Conservation (phyloP, 108 stramenopile species). For the Nitzschia sp. region DNA sequence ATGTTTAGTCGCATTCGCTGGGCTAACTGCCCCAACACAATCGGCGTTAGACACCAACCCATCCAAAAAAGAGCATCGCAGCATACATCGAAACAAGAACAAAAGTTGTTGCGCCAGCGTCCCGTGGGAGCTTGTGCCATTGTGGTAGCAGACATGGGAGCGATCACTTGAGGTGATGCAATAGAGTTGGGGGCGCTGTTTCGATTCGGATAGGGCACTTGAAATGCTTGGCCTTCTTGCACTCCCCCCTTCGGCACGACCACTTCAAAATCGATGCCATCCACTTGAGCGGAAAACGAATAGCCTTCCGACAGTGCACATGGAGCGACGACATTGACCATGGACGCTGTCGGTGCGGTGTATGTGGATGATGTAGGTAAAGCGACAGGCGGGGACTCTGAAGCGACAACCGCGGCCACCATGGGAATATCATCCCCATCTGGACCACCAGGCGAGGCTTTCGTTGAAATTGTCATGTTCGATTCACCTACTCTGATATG, state of each 20-base stretch:
- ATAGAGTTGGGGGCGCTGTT: neutral
- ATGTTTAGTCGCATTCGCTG: constrained; percentile 44
- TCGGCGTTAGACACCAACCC: too few relatives aligned
- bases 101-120: constrained; percentile 21
- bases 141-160: neutral
- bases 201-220: constrained; percentile 22
- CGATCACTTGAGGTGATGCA: too few relatives aligned
- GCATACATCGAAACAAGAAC: constrained; percentile 23
- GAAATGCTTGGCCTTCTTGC: constrained; percentile 25
- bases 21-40: constrained; percentile 48
- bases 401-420: too few relatives aligned
- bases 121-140: neutral
- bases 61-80: constrained; percentile 18
- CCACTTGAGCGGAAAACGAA: constrained; percentile 29
- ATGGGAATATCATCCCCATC: too few relatives aligned
- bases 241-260: constrained; percentile 40
- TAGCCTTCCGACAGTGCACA: constrained; percentile 22
- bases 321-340: too few relatives aligned
- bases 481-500: too few relatives aligned
- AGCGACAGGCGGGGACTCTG: too few relatives aligned
- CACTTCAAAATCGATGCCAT: constrained; percentile 34
- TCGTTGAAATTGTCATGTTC: too few relatives aligned
- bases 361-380: too few relatives aligned
- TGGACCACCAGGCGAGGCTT: too few relatives aligned
- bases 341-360: too few relatives aligned